Evolutionary conservation across 1,284 basidiomycete species (phyloP), one percentile per base, ranked within the genome.

Genomic region (Meira miltonrushii): DNA sequence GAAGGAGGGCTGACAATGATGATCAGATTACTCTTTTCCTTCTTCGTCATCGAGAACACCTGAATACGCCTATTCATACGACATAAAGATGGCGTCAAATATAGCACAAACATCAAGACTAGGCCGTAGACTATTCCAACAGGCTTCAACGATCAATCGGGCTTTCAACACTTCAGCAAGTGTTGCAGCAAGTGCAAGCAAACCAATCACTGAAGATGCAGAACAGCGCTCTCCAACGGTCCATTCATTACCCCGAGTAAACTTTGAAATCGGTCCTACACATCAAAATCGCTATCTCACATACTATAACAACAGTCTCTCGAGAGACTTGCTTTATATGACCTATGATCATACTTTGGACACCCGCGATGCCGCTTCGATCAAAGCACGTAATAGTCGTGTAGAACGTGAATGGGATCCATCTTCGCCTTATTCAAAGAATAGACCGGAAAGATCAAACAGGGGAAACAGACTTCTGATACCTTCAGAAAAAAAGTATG

Each of bases 271-370:
- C 23, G 83, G 83, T 3, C 79, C 79, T 9, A 89, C 88, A 48
- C 86, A 89, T 51, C 82, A 85, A 61, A 88, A 84, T 70, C 86
- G 93, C 50, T 84, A 92, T 59, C 82, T 84, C 61, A 87, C 92
- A 66, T 90, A 96, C 82, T 97, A 95, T 82, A 79, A 88, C 76
- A 81, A 82, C 55, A 88, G 92, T 9, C 83, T 98, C 59, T 84
- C 86, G 21, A 87, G 91, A 71, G 85, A 96, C 80, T 82, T 95
- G 68, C 85, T 98, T 83, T 98, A 98, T 84, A 89, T 97, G 85
- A 89, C 89, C 53, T 96, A 95, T 82, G 83, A 86, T 60, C 65
- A 67, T 1, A 7, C 33, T 12, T 23, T 49, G 7, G 54, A 48
- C 17, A 28, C 57, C 13, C 28, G 41, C 0, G 67, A 69, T 39